Percentiles rank a stretch among this genome's conserved stretches.
phyloP scores from a whole-genome alignment of 176 grass and related monocot genomes.

The Phragmites australis region DNA sequence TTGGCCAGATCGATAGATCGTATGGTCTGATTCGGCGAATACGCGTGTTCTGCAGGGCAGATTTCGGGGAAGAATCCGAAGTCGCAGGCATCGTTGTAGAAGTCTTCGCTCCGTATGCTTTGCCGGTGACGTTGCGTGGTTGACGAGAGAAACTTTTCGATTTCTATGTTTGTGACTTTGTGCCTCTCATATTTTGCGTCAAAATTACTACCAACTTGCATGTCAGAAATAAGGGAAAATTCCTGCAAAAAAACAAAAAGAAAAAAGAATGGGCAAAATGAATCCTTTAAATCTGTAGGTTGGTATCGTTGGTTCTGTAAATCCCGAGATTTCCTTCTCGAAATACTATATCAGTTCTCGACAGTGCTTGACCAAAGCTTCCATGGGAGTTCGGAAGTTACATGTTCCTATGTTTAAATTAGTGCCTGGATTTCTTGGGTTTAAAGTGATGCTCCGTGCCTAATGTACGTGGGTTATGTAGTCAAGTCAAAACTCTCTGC shows the following conservation, averaged over 20 bases:
- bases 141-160: slow-evolving; percentile 5
- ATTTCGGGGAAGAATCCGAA: slow-evolving; percentile 20
- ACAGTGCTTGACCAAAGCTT: not conserved
- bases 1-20: slow-evolving; percentile 34
- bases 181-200: not conserved
- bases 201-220: not conserved
- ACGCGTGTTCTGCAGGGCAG: not conserved
- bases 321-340: not conserved
- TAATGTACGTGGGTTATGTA: slow-evolving; percentile 10
- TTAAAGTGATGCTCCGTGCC: slow-evolving; percentile 34
- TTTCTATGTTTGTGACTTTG: slow-evolving; percentile 4
- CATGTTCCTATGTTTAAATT: not conserved
- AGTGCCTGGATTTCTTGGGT: slow-evolving; percentile 23
- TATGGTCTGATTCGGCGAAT: slow-evolving; percentile 3
- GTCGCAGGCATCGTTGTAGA: not conserved
- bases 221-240: not conserved
- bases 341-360: not conserved
- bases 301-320: not conserved
- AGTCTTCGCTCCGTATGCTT: not conserved
- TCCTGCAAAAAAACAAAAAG: not conserved
- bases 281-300: not conserved
- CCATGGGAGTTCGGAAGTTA: not conserved
- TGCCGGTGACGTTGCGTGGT: slow-evolving; percentile 12
- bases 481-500: slow-evolving; percentile 21
- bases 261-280: not conserved